These are phyloP conservation scores for Moringa oleifera DNA, from an alignment of 345 rosid genomes.

Conservation along the genomic window DNA sequence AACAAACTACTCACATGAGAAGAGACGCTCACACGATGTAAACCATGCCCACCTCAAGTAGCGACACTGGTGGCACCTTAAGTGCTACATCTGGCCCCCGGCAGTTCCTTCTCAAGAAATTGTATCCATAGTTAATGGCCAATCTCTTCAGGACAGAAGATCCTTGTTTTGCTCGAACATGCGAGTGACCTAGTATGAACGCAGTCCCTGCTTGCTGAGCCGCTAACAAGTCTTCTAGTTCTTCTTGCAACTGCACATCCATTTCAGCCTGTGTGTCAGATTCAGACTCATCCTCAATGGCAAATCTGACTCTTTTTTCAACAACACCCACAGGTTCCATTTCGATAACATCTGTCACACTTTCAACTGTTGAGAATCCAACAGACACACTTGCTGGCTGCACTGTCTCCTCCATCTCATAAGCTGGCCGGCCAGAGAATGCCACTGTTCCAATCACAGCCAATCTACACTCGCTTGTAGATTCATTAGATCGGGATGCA, in stretches of 20 bases:
- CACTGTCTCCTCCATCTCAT: slow-evolving; percentile 53
- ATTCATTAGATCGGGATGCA: slow-evolving; percentile 39
- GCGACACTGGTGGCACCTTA: slow-evolving; percentile 84
- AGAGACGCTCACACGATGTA: slow-evolving; percentile 50
- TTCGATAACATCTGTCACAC: slow-evolving; percentile 61
- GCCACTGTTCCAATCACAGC: slow-evolving; percentile 72
- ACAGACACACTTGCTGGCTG: slow-evolving; percentile 67
- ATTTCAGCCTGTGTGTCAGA: slow-evolving; percentile 21
- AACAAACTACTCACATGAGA: slow-evolving; percentile 2
- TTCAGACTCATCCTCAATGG: slow-evolving; percentile 43
- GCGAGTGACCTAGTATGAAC: slow-evolving; percentile 88
- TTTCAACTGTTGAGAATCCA: slow-evolving; percentile 63
- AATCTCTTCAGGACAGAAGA: slow-evolving; percentile 70
- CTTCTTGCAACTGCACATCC: slow-evolving; percentile 42
- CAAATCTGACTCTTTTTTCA: slow-evolving; percentile 66
- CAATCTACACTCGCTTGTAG: slow-evolving; percentile 56
- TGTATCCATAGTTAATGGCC: slow-evolving; percentile 76
- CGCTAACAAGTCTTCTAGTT: slow-evolving; percentile 61
- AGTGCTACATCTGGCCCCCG: slow-evolving; percentile 88
- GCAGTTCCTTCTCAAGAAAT: slow-evolving; percentile 88
- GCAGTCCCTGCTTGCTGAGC: slow-evolving; percentile 86
- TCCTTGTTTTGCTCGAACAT: slow-evolving; percentile 90
- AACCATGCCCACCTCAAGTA: slow-evolving; percentile 95
- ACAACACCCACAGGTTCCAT: slow-evolving; percentile 38
- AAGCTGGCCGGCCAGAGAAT: slow-evolving; percentile 35